Evolutionary conservation across 371 early-diverging fungal species (phyloP), one percentile per base, ranked within the genome.

Genomic region (Lichtheimia ramosa): DNA sequence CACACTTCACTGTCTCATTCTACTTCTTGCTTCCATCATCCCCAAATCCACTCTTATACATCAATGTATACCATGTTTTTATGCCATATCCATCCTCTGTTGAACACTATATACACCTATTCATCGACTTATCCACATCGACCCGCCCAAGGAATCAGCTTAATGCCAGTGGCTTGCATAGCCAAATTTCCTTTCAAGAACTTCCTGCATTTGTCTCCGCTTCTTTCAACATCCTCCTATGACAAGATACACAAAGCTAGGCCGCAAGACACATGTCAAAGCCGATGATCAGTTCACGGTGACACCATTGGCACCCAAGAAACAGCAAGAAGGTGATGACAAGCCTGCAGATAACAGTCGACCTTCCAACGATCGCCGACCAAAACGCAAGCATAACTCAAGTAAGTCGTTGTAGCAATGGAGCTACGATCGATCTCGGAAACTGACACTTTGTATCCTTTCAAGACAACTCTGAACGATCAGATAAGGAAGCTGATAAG

Each of bases 171-270:
- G 34, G 34, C 34, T 34, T 34, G 34, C 34, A 34, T 34, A 10
- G 0, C 34, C 10, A 34, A 34, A 10, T 34, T 34, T 34, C 10
- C 34, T 34, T 34, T 34, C 27, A 28, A 28, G 28, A 28, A 7
- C 28, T 6, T 28, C 28, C 28, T 28, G 28, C 28, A 34, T 34
- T 34, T 34, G 34, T 34, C 34, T 34, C 34, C 34, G 34, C 34
- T 8, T 34, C 34, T 34, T 8, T 0, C 34, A 34, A 8, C 34
- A 34, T 34, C 34, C 34, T 34, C 39, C 16, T 20, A 87, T 88
- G 89, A 88, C 89, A 13, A 68, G 89, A 52, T 80, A 86, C 56
- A 86, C 89, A 1, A 86, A 86, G 48, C 65, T 88, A 60, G 74
- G 75, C 24, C 71, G 83, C 53, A 86, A 86, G 66, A 80, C 77